These are phyloP conservation scores for Collybia sordida DNA, from an alignment of 768 basidiomycete species.

Conservation along the genomic window DNA sequence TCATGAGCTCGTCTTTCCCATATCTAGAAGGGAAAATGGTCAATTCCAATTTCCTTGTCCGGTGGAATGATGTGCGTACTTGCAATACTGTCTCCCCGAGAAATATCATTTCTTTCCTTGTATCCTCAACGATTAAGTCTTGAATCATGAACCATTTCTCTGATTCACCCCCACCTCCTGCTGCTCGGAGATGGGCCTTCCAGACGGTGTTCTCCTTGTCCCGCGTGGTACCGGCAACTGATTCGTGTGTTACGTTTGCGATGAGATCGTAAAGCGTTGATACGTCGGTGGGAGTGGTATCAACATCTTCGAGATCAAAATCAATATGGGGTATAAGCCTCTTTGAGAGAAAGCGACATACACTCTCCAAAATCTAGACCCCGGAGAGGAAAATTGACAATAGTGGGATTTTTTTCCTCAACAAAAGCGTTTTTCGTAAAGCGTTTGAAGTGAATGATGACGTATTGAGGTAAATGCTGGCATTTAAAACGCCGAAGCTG, in stretches of 20 bases:
- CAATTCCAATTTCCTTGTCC: background rate
- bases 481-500: conserved; percentile 90
- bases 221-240: conserved; percentile 91
- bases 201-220: conserved; percentile 91
- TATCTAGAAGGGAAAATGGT: conserved; percentile 38
- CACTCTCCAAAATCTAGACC: conserved; percentile 93
- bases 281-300: conserved; percentile 57
- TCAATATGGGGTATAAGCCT: conserved; percentile 19
- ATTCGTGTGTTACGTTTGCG: conserved; percentile 94
- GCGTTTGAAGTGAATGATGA: conserved; percentile 93
- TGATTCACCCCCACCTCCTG: conserved; percentile 71
- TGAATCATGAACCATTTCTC: conserved; percentile 98
- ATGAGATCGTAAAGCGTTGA: conserved; percentile 89
- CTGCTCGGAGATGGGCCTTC: conserved; percentile 85
- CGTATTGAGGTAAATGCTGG: conserved; percentile 84
- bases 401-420: conserved; percentile 98
- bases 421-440: conserved; percentile 97
- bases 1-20: conserved; percentile 56
- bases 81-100: conserved; percentile 96
- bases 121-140: conserved; percentile 94
- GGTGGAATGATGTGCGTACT: conserved; percentile 51
- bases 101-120: conserved; percentile 97
- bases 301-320: conserved; percentile 61
- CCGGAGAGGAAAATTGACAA: conserved; percentile 93
- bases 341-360: conserved; percentile 42